phyloP scores from a whole-genome alignment of 176 grass and related monocot species.

The Triticum timopheevii region DNA sequence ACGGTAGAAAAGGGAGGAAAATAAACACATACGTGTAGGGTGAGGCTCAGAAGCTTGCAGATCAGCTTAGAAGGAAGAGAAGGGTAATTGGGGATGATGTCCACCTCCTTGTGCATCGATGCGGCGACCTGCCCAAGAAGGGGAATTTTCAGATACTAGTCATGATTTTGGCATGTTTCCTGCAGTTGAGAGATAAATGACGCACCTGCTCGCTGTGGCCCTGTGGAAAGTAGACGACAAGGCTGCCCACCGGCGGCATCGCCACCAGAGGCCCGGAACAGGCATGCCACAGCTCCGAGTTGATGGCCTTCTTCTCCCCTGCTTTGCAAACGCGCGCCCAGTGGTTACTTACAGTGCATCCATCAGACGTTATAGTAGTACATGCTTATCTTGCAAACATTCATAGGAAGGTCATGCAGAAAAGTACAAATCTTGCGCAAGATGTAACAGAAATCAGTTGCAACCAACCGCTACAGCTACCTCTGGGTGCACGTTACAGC shows the following conservation, averaged over 20 bases:
- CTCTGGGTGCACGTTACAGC: not conserved
- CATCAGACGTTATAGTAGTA: not conserved
- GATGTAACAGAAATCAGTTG: not conserved
- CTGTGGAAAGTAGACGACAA: slow-evolving; percentile 97
- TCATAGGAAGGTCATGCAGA: not conserved
- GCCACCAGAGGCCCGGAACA: slow-evolving; percentile 89
- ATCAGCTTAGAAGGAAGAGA: slow-evolving; percentile 92
- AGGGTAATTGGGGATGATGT: slow-evolving; percentile 79
- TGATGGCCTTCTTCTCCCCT: slow-evolving; percentile 93
- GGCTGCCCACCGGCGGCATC: slow-evolving; percentile 77
- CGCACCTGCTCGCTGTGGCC: slow-evolving; percentile 95
- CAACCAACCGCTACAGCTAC: not conserved
- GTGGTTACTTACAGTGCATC: not conserved
- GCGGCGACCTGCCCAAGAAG: slow-evolving; percentile 70
- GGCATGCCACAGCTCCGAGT: slow-evolving; percentile 96
- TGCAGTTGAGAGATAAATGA: not conserved
- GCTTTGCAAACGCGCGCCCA: not conserved
- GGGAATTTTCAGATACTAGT: not conserved
- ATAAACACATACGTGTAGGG: slow-evolving; percentile 63
- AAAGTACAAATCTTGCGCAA: not conserved
- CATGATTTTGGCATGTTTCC: slow-evolving; percentile 6
- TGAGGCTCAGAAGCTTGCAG: slow-evolving; percentile 85
- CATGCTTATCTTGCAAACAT: not conserved
- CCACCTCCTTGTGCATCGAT: slow-evolving; percentile 93
- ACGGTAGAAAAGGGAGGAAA: not conserved